Evolutionary conservation across 345 rosid genomes (phyloP).

Genomic region (Camelina sativa): DNA sequence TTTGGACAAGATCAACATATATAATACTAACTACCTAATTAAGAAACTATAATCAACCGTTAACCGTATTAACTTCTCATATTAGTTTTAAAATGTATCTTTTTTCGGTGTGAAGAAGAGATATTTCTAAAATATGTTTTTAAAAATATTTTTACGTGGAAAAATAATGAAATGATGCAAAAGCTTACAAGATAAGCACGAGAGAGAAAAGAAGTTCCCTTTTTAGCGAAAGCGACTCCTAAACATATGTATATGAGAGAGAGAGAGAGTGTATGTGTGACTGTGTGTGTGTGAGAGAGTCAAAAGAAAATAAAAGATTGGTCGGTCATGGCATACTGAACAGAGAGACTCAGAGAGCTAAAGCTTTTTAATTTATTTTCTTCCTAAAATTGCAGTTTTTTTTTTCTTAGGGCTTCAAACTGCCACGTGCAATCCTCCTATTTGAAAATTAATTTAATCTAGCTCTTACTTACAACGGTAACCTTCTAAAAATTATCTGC

Average conservation of each 20-base stretch:
- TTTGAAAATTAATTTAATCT: conserved; percentile 16
- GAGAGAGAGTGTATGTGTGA: background rate
- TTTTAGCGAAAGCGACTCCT: conserved; percentile 66
- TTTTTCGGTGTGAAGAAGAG: background rate
- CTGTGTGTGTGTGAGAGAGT: background rate
- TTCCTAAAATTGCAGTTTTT: conserved; percentile 32
- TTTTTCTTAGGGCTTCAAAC: conserved; percentile 42
- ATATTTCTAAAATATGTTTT: conserved; percentile 29
- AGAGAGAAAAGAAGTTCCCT: conserved; percentile 54
- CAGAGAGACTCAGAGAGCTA: conserved; percentile 20
- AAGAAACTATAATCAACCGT: background rate
- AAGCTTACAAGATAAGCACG: conserved; percentile 70
- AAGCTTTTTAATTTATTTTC: conserved; percentile 5
- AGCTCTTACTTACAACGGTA: too few species aligned
- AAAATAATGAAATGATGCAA: conserved; percentile 36
- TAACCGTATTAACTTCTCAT: conserved; percentile 8
- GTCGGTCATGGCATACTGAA: conserved; percentile 40
- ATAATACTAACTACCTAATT: too few species aligned
- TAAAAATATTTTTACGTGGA: background rate
- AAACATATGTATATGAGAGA: conserved; percentile 29
- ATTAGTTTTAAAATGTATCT: background rate
- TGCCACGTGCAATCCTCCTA: conserved; percentile 30
- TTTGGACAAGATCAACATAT: background rate
- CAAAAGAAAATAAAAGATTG: conserved; percentile 43
- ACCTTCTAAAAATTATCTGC: too few species aligned